These are phyloP conservation scores for Pneumocystis oryctolagi DNA, from an alignment of 1,139 yeast genomes.

Conservation along the genomic window DNA sequence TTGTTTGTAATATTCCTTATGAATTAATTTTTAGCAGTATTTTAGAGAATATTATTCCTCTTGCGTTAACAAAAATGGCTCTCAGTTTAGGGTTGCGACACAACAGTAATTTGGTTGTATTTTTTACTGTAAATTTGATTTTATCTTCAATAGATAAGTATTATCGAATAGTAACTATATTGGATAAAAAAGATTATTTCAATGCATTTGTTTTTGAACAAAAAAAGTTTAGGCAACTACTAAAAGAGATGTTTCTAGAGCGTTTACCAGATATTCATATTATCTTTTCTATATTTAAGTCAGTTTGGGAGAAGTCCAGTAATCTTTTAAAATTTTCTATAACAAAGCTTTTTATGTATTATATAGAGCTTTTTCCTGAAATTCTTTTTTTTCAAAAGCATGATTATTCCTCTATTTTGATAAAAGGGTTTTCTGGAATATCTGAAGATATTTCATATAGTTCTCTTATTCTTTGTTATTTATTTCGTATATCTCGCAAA, in stretches of 20 bases:
- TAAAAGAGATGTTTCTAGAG: constrained; percentile 5
- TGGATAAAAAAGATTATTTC: constrained; percentile 25
- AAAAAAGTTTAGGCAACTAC: neutral
- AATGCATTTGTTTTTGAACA: neutral
- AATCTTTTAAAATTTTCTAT: neutral
- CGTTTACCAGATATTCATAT: constrained; percentile 10
- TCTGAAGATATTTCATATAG: neutral
- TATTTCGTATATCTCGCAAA: neutral
- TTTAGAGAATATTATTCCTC: constrained; percentile 48
- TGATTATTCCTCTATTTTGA: neutral
- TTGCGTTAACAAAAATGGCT: constrained; percentile 45
- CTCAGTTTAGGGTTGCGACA: constrained; percentile 45
- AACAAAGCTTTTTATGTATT: neutral
- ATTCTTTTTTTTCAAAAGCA: neutral
- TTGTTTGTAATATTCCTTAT: constrained; percentile 6
- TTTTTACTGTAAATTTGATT: constrained; percentile 48
- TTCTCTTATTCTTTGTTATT: neutral
- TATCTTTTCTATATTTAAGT: constrained; percentile 20
- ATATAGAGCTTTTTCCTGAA: neutral
- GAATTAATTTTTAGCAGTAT: constrained; percentile 20
- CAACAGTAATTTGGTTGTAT: constrained; percentile 45
- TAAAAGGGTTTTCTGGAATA: neutral
- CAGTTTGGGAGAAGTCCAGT: constrained; percentile 24
- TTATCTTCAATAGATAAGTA: constrained; percentile 39
- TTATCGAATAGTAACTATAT: constrained; percentile 24